A percentile compares a stretch with the other conserved stretches of the same genome.
phyloP scores from a whole-genome alignment of 345 rosid genomes.

The Camelina sativa region DNA sequence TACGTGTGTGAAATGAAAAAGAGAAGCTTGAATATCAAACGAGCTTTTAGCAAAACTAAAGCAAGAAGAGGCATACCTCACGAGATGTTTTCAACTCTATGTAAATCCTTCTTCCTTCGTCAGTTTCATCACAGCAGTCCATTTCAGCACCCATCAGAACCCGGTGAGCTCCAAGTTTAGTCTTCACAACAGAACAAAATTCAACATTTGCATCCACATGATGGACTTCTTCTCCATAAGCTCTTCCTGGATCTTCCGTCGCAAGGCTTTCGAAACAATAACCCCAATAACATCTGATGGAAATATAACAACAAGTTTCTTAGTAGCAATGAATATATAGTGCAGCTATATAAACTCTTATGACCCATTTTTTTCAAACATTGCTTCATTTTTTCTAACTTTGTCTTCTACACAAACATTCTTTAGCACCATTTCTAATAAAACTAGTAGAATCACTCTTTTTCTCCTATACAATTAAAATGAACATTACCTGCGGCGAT shows the following conservation, averaged over 20 bases:
- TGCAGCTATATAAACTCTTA: not conserved
- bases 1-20: not conserved
- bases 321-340: not conserved
- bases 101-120: slow-evolving; percentile 86
- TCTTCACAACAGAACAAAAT: slow-evolving; percentile 82
- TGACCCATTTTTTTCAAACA: not conserved
- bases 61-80: slow-evolving; percentile 57
- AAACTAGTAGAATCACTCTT: not conserved
- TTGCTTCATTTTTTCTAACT: not conserved
- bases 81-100: slow-evolving; percentile 96
- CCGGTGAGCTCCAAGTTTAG: slow-evolving; percentile 96
- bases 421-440: slow-evolving; percentile 1
- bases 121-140: slow-evolving; percentile 93
- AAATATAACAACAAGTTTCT: slow-evolving; percentile 19
- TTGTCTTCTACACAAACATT: slow-evolving; percentile 7
- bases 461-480: not conserved
- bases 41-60: not conserved
- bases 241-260: slow-evolving; percentile 87
- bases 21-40: slow-evolving; percentile 4
- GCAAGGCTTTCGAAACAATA: slow-evolving; percentile 96
- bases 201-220: slow-evolving; percentile 89
- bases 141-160: slow-evolving; percentile 97
- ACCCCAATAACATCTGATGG: slow-evolving; percentile 92
- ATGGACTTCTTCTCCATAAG: slow-evolving; percentile 77
- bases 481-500: slow-evolving; percentile 73